phyloP scores from a whole-genome alignment of 2,329 filamentous ascomycete species.

The Ceratocystis alfenasii region DNA sequence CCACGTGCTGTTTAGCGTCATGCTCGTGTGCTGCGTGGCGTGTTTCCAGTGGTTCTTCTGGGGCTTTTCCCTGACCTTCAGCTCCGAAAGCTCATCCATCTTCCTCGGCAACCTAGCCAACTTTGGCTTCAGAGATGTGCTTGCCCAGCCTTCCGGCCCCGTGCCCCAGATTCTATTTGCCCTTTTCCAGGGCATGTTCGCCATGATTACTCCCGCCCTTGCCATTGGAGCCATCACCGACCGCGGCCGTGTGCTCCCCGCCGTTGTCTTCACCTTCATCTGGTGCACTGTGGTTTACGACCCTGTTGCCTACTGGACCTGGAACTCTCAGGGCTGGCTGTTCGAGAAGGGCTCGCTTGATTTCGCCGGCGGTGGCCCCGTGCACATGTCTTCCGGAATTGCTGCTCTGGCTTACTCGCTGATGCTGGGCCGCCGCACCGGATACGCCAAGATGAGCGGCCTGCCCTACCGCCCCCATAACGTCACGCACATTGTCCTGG shows the following conservation, averaged over 20 bases:
- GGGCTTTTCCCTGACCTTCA: slow-evolving; percentile 81
- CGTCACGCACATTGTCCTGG: slow-evolving; percentile 60
- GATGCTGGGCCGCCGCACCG: slow-evolving; percentile 58
- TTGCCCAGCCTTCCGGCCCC: slow-evolving; percentile 56
- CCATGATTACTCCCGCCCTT: slow-evolving; percentile 59
- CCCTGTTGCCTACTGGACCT: slow-evolving; percentile 65
- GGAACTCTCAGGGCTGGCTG: slow-evolving; percentile 63
- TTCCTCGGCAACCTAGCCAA: slow-evolving; percentile 73
- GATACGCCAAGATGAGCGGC: slow-evolving; percentile 48
- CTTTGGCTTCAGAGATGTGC: slow-evolving; percentile 67
- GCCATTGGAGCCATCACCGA: slow-evolving; percentile 50
- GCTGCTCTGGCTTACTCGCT: slow-evolving; percentile 61
- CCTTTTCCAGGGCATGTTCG: slow-evolving; percentile 82
- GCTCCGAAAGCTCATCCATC: slow-evolving; percentile 57
- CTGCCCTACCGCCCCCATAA: slow-evolving; percentile 61
- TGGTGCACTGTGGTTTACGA: slow-evolving; percentile 63
- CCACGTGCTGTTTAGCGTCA: slow-evolving; percentile 71
- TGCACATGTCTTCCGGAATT: slow-evolving; percentile 62
- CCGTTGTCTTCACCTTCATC: slow-evolving; percentile 55
- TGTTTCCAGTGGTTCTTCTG: slow-evolving; percentile 95
- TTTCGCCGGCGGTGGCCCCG: slow-evolving; percentile 63
- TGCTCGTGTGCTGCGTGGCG: slow-evolving; percentile 68
- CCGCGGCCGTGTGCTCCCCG: slow-evolving; percentile 49
- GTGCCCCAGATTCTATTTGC: slow-evolving; percentile 77
- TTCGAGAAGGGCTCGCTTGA: slow-evolving; percentile 57